phyloP scores from a whole-genome alignment of 148 eudicot genomes.

The Persicaria tinctoria region DNA sequence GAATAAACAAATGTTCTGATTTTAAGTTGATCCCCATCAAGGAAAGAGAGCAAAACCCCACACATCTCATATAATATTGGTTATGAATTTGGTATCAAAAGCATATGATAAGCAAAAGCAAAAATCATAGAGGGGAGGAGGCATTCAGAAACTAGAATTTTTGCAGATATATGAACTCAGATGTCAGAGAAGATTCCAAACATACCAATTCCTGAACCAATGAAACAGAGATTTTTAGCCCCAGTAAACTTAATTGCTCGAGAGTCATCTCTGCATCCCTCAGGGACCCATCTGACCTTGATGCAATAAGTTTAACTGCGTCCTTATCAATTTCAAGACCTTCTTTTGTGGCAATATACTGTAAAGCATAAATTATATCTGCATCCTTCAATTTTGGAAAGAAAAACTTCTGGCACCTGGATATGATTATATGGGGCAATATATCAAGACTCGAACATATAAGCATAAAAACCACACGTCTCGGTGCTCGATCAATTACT shows the following conservation, averaged over 20 bases:
- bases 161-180: neutral
- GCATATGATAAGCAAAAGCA: too few relatives aligned
- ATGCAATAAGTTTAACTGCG: conserved; percentile 86
- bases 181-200: neutral
- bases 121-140: too few relatives aligned
- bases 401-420: conserved; percentile 96
- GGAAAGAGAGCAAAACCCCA: too few relatives aligned
- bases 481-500: conserved; percentile 80
- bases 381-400: conserved; percentile 92
- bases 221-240: conserved; percentile 67
- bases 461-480: conserved; percentile 77
- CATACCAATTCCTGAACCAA: conserved; percentile 91
- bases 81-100: too few relatives aligned
- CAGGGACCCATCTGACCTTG: conserved; percentile 90
- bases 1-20: neutral
- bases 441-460: conserved; percentile 82
- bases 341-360: conserved; percentile 85
- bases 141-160: too few relatives aligned
- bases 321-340: conserved; percentile 76
- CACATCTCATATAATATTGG: too few relatives aligned
- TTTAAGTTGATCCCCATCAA: too few relatives aligned
- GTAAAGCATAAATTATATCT: conserved; percentile 72
- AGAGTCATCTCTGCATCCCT: conserved; percentile 99
- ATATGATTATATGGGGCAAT: conserved; percentile 78
- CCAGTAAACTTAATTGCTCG: conserved; percentile 90